Percentiles rank a stretch among this genome's conserved stretches.
Conservation (phyloP, 164 flowering plant species). For the Vitis vinifera region ASM3070453v1 NC_081807.1:2992501-2993000, state of each 20-base stretch:
- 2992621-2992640: not conserved
- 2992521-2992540: too few species aligned
- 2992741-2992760: not conserved
- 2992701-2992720: not conserved
- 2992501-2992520: too few species aligned
- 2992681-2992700: not conserved
- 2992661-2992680: not conserved
- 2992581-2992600: not conserved
- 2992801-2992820: slow-evolving; percentile 38
- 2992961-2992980: slow-evolving; percentile 42
- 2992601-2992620: not conserved
- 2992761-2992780: not conserved
- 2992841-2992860: slow-evolving; percentile 17
- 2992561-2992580: not conserved
- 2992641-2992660: not conserved
- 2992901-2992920: slow-evolving; percentile 31
- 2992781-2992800: not conserved
- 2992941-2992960: slow-evolving; percentile 43
- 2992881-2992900: slow-evolving; percentile 20
- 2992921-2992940: slow-evolving; percentile 32
- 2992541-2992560: too few species aligned
- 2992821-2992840: slow-evolving; percentile 18
- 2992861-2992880: slow-evolving; percentile 26
- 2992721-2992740: too few species aligned
- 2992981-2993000: slow-evolving; percentile 52